A percentile compares a stretch with the other conserved stretches of the same genome.
These are phyloP conservation scores for Saturnispora mendoncae DNA, from an alignment of 805 yeast genomes.

Conservation along the genomic window DNA sequence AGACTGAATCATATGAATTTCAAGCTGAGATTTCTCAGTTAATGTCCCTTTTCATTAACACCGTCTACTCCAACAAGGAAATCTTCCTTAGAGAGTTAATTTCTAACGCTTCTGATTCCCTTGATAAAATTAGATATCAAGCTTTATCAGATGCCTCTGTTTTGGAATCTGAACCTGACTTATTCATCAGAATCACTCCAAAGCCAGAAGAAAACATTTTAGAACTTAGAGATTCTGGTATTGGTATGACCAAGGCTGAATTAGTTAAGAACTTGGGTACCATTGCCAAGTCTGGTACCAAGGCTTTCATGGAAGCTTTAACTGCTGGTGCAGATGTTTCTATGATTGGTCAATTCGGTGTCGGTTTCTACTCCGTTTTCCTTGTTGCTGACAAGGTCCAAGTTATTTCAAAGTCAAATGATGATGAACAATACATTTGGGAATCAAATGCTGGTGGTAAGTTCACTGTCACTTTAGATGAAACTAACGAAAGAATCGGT, in stretches of 20 bases:
- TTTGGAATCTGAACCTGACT: slow-evolving; percentile 91
- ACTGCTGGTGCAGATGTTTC: slow-evolving; percentile 99
- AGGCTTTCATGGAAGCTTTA: slow-evolving; percentile 98
- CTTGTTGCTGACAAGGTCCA: slow-evolving; percentile 98
- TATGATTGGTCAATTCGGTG: slow-evolving; percentile 99
- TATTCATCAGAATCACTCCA: slow-evolving; percentile 96
- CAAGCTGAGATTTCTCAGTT: slow-evolving; percentile 99
- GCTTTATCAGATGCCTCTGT: slow-evolving; percentile 86
- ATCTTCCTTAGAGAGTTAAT: slow-evolving; percentile 98
- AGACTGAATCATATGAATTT: slow-evolving; percentile 83
- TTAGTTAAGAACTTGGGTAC: slow-evolving; percentile 99
- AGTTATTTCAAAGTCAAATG: slow-evolving; percentile 97
- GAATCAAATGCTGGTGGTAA: slow-evolving; percentile 99
- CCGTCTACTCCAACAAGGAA: slow-evolving; percentile 98
- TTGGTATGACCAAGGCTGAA: slow-evolving; percentile 99
- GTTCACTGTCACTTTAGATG: slow-evolving; percentile 91
- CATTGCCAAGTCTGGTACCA: slow-evolving; percentile 99
- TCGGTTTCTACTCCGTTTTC: slow-evolving; percentile 99
- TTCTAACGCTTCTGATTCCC: slow-evolving; percentile 98
- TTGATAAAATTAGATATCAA: slow-evolving; percentile 97
- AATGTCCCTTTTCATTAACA: slow-evolving; percentile 99
- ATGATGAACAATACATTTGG: slow-evolving; percentile 99
- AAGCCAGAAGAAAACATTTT: slow-evolving; percentile 86
- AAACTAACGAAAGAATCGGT: slow-evolving; percentile 70
- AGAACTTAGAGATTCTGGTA: slow-evolving; percentile 98